These are phyloP conservation scores for Thalassiosira ordinaria DNA, from an alignment of 352 stramenopile species.

Conservation along the genomic window DNA sequence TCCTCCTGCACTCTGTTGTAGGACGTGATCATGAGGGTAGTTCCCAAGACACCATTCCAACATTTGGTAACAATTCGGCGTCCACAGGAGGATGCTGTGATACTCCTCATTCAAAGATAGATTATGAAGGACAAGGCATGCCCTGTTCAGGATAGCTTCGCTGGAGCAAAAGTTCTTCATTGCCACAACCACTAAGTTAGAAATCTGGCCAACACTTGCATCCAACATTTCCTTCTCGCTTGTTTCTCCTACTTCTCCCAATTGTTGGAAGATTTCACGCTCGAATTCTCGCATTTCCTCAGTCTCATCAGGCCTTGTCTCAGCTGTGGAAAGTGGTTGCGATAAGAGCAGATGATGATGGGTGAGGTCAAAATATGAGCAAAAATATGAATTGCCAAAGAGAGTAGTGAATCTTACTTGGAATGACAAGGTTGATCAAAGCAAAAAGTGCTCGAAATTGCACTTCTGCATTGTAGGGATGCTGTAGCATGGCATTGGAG, in stretches of 20 bases:
- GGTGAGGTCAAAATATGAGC: conserved; percentile 1
- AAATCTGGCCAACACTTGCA: conserved; percentile 69
- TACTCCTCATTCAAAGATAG: conserved; percentile 82
- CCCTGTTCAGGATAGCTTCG: conserved; percentile 80
- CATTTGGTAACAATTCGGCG: conserved; percentile 84
- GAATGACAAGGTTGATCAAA: conserved; percentile 88
- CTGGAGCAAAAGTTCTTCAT: conserved; percentile 85
- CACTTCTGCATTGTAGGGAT: conserved; percentile 83
- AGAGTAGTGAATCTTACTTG: conserved; percentile 49
- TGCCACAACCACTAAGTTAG: conserved; percentile 69
- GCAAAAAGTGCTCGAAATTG: conserved; percentile 87
- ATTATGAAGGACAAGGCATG: conserved; percentile 87
- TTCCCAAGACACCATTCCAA: conserved; percentile 84
- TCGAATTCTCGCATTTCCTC: conserved; percentile 61
- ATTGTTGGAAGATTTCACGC: conserved; percentile 50
- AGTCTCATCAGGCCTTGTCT: conserved; percentile 39
- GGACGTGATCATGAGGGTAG: conserved; percentile 81
- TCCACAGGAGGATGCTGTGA: conserved; percentile 80
- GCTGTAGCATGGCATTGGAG: conserved; percentile 81
- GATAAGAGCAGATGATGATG: neutral
- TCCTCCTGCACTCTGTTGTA: conserved; percentile 82
- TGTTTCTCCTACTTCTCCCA: conserved; percentile 50
- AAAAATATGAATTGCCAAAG: conserved; percentile 16
- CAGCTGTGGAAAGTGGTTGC: conserved; percentile 23
- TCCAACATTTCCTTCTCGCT: conserved; percentile 75